Evolutionary conservation across 2,329 filamentous ascomycete genomes (phyloP).

Genomic region (Fusarium stilboides): DNA sequence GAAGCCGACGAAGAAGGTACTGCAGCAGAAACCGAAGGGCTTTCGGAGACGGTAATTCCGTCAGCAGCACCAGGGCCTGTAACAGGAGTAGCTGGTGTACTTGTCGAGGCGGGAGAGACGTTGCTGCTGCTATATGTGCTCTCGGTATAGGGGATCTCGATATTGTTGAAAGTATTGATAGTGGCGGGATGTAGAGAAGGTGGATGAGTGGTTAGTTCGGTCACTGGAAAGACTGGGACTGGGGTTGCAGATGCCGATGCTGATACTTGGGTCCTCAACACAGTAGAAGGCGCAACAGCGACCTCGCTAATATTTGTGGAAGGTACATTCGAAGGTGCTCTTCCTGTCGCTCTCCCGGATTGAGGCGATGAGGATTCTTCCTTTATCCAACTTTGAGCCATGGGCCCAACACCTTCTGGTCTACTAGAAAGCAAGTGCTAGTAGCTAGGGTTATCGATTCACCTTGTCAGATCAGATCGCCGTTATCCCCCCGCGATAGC

Average conservation of each 20-base stretch:
- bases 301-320: constrained; percentile 24
- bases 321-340: constrained; percentile 19
- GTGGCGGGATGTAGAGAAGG: constrained; percentile 12
- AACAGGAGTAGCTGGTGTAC: constrained; percentile 34
- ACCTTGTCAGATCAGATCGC: constrained; percentile 30
- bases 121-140: constrained; percentile 41
- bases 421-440: neutral
- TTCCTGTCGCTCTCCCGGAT: constrained; percentile 28
- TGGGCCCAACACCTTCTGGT: constrained; percentile 18
- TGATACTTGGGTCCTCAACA: constrained; percentile 18
- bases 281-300: constrained; percentile 25
- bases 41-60: constrained; percentile 11
- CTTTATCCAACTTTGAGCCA: constrained; percentile 44
- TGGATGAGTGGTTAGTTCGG: constrained; percentile 22
- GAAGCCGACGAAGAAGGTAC: constrained; percentile 13
- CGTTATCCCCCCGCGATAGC: constrained; percentile 27
- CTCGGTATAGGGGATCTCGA: constrained; percentile 34
- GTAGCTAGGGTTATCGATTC: constrained; percentile 18
- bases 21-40: constrained; percentile 19
- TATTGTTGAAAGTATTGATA: constrained; percentile 17
- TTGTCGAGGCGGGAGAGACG: constrained; percentile 37
- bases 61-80: constrained; percentile 19
- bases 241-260: constrained; percentile 16
- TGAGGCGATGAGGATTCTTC: constrained; percentile 43
- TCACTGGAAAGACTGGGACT: constrained; percentile 19